phyloP scores from a whole-genome alignment of 805 yeast genomes.

The Lachancea quebecensis region DNA sequence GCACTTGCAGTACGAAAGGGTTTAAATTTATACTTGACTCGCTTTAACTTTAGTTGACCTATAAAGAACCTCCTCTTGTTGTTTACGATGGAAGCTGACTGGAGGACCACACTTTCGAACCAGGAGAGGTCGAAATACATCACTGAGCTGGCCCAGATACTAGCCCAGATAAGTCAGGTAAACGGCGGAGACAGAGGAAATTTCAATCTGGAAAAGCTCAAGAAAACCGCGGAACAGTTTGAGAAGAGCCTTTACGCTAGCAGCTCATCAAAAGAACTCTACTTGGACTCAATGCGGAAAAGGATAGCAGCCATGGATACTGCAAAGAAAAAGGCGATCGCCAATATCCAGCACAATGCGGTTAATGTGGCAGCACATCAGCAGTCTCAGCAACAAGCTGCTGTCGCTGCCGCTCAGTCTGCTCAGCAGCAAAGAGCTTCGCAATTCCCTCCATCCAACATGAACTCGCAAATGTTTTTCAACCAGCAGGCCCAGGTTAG shows the following conservation, averaged over 20 bases:
- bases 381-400: slow-evolving; percentile 20
- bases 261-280: slow-evolving; percentile 51
- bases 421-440: slow-evolving; percentile 16
- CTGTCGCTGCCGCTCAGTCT: slow-evolving; percentile 17
- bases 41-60: no score
- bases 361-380: slow-evolving; percentile 19
- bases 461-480: slow-evolving; percentile 34
- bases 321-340: slow-evolving; percentile 26
- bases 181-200: slow-evolving; percentile 28
- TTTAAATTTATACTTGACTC: no score
- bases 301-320: slow-evolving; percentile 38
- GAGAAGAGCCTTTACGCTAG: slow-evolving; percentile 59
- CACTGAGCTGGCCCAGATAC: slow-evolving; percentile 27
- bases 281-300: slow-evolving; percentile 43
- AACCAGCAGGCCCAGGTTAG: slow-evolving; percentile 48
- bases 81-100: slow-evolving; percentile 7
- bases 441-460: slow-evolving; percentile 15
- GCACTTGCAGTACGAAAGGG: no score
- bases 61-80: not conserved
- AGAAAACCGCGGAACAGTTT: slow-evolving; percentile 59
- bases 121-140: slow-evolving; percentile 31
- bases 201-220: slow-evolving; percentile 38
- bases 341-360: slow-evolving; percentile 9
- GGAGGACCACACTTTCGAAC: slow-evolving; percentile 12
- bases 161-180: slow-evolving; percentile 32